phyloP scores from a whole-genome alignment of 257 asterid genomes.

The Solanum pennellii region DNA sequence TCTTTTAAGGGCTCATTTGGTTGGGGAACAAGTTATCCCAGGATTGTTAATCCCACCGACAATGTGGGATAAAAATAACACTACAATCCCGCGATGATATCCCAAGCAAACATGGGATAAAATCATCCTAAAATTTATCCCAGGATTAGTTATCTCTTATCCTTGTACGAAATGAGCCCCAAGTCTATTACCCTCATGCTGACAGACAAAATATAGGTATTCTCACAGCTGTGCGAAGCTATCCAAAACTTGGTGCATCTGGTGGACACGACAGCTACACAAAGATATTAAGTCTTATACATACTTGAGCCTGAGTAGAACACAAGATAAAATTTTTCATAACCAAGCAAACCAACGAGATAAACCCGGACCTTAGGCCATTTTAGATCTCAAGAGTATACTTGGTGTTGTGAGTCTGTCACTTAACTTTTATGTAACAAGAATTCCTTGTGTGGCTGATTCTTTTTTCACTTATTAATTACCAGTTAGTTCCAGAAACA shows the following conservation, averaged over 20 bases:
- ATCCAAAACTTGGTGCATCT: background rate
- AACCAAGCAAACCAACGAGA: background rate
- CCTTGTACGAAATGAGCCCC: too few species aligned
- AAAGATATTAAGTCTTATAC: background rate
- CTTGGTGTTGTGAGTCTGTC: background rate
- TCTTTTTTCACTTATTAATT: background rate
- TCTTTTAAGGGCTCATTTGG: background rate
- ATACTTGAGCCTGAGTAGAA: background rate
- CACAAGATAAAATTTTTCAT: background rate
- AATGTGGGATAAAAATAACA: background rate
- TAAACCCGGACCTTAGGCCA: background rate
- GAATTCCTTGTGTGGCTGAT: background rate
- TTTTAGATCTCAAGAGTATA: background rate
- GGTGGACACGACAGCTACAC: background rate
- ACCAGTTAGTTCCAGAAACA: background rate
- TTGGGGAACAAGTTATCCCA: background rate
- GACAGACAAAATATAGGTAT: background rate
- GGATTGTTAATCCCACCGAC: background rate
- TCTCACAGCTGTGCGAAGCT: background rate
- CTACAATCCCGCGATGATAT: background rate
- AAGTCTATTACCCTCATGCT: background rate
- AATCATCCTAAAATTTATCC: background rate
- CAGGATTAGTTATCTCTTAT: too few species aligned
- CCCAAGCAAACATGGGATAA: too few species aligned
- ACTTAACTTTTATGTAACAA: background rate